These are phyloP conservation scores for Calonectria pauciramosa DNA, from an alignment of 2,329 filamentous ascomycete genomes.

Conservation along the genomic window DNA sequence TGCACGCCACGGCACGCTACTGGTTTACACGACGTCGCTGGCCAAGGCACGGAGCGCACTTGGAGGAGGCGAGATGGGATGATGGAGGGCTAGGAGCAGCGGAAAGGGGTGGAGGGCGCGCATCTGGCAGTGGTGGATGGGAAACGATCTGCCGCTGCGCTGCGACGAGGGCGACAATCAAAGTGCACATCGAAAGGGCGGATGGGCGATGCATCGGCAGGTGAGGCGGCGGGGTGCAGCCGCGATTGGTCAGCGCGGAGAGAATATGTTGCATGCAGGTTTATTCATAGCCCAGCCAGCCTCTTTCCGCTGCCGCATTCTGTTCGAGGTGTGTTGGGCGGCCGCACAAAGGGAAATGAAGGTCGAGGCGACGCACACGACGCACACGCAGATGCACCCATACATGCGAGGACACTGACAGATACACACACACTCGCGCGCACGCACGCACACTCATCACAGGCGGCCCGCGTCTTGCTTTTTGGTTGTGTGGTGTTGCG, in stretches of 20 bases:
- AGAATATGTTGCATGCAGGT: conserved; percentile 2
- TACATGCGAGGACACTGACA: not conserved
- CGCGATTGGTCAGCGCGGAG: not conserved
- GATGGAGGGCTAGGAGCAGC: not conserved
- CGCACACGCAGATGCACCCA: not conserved
- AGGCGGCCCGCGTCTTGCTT: not conserved
- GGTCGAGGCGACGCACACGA: not conserved
- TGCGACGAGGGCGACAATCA: not conserved
- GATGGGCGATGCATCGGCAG: not conserved
- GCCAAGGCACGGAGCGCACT: not conserved
- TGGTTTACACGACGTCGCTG: not conserved
- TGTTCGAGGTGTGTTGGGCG: not conserved
- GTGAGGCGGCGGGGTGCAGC: not conserved
- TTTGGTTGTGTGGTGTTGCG: not conserved
- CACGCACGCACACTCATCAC: not conserved
- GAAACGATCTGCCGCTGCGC: not conserved
- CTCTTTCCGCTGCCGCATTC: not conserved
- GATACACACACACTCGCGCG: not conserved
- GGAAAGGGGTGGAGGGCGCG: not conserved
- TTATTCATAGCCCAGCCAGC: conserved; percentile 8
- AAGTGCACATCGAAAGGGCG: not conserved
- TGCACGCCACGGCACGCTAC: not conserved
- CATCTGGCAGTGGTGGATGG: not conserved
- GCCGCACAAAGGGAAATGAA: not conserved
- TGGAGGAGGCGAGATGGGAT: not conserved